These are phyloP conservation scores for Zychaea mexicana DNA, from an alignment of 371 early-diverging fungal genomes.

Conservation along the genomic window DNA sequence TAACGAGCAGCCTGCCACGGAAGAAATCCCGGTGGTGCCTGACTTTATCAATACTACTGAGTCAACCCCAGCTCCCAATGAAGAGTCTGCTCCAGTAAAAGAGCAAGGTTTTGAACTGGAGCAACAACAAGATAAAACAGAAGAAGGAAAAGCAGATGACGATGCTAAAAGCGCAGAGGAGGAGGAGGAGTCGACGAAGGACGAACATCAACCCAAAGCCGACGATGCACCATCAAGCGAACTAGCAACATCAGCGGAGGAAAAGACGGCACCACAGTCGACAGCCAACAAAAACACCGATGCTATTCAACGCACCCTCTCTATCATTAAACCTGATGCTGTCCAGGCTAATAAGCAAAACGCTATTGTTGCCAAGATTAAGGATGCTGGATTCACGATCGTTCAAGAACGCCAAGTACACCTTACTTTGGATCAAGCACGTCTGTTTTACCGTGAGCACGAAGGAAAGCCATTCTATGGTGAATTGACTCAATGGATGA, in stretches of 20 bases:
- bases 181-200: too few species aligned
- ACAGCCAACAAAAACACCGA: too few species aligned
- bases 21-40: too few species aligned
- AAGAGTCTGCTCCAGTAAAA: too few species aligned
- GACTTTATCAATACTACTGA: too few species aligned
- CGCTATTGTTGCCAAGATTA: slow-evolving; percentile 59
- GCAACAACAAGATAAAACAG: too few species aligned
- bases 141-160: too few species aligned
- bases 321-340: slow-evolving; percentile 46
- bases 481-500: slow-evolving; percentile 78
- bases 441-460: slow-evolving; percentile 78
- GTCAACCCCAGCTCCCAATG: too few species aligned
- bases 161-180: too few species aligned
- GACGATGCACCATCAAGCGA: neutral
- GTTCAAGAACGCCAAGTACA: slow-evolving; percentile 59
- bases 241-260: neutral
- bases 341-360: slow-evolving; percentile 44
- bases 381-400: slow-evolving; percentile 60
- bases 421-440: slow-evolving; percentile 53
- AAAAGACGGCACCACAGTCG: neutral
- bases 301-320: slow-evolving; percentile 32
- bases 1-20: neutral
- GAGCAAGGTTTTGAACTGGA: too few species aligned
- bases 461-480: slow-evolving; percentile 68
- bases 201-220: too few species aligned